Base-by-base conservation (phyloP, 2,329 filamentous ascomycete species). In the Penicillium sp. region DNA sequence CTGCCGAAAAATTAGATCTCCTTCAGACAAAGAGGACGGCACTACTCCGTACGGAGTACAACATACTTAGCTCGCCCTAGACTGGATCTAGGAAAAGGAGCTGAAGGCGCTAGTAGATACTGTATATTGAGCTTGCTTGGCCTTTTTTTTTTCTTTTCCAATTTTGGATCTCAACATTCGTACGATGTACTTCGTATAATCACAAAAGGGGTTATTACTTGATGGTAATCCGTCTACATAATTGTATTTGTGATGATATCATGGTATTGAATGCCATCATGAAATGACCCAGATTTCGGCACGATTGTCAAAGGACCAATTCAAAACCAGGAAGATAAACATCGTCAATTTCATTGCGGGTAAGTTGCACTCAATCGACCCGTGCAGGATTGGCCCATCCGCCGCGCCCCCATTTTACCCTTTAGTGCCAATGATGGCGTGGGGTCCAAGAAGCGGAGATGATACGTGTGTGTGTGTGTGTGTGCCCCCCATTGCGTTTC, bases 391-490 rank as follows among this genome's bases (percentile, higher is more conserved):
- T 48, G 35, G 26, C 35, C 16, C 16, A 19, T 19, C 10, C 26
- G 34, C 16, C 45, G 16, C 46, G 26, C 36, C 16, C 13, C 27
- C 29, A 19, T 44, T 44, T 29, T 41, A 48, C 30, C 8, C 9
- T 32, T 30, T 41, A 32, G 46, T 40, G 35, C 9, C 9, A 40
- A 32, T n/a, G 35, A 30, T 19, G 16, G 16, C 36, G 27, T 50
- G 45, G 40, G 56, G 53, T 49, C 56, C 48, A 50, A 47, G 9
- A 14, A 53, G 48, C 32, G 56, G 56, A 53, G 26, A n/a, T 38
- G 34, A 34, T 14, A 18, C 47, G 45, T n/a, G 32, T n/a, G n/a
- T n/a, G n/a, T n/a, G n/a, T n/a, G n/a, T n/a, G n/a, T n/a, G n/a
- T n/a, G n/a, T n/a, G n/a, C n/a, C n/a, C n/a, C n/a, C n/a, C n/a